A percentile compares a stretch with the other conserved stretches of the same genome.
Evolutionary conservation across 441 rosid species (phyloP).

Genomic region (Populus tomentosa): DNA sequence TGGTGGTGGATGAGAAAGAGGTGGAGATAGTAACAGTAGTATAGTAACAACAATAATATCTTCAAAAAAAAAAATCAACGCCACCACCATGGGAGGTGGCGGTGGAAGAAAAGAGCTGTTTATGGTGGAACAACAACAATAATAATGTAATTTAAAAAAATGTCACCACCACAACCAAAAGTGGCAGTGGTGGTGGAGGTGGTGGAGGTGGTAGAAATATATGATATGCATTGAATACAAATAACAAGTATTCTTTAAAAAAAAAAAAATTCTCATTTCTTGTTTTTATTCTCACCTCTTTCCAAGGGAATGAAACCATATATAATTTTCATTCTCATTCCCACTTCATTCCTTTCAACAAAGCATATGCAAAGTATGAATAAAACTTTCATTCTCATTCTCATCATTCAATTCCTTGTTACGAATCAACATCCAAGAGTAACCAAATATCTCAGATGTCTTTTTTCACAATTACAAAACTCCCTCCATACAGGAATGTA

Average conservation of each 20-base stretch:
- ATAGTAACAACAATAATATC: neutral
- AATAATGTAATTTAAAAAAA: neutral
- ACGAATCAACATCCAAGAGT: neutral
- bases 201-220: neutral
- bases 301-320: neutral
- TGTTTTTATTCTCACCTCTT: neutral
- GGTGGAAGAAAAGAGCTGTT: neutral
- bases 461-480: neutral
- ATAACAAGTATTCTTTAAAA: neutral
- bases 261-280: neutral
- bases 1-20: neutral
- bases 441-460: neutral
- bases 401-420: neutral
- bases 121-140: neutral
- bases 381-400: too few relatives aligned
- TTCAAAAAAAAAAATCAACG: neutral
- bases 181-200: neutral
- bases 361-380: too few relatives aligned
- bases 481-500: neutral
- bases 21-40: neutral
- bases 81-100: neutral
- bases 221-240: neutral
- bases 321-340: too few relatives aligned
- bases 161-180: neutral
- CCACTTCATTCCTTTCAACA: too few relatives aligned